These are phyloP conservation scores for Bathelium albidoporum DNA, from an alignment of 495 filamentous ascomycete species.

Conservation along the genomic window DNA sequence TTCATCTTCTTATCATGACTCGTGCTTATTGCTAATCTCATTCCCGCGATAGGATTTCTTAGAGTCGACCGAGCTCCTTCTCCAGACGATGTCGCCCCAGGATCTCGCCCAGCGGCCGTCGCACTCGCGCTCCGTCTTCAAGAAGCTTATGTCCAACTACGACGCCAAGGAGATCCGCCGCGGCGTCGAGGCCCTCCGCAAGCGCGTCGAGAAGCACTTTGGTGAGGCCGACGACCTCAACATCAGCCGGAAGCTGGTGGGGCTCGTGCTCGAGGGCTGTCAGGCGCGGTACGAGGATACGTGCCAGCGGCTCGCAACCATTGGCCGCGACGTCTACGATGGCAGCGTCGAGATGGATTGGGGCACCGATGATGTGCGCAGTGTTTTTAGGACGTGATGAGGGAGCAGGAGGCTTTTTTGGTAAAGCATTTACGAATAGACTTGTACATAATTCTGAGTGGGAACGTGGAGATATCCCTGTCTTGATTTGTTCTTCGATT, in stretches of 20 bases:
- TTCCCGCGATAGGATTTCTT: slow-evolving; percentile 57
- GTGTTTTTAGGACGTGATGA: background rate
- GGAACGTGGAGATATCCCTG: background rate
- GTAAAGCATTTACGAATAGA: background rate
- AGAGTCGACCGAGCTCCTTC: slow-evolving; percentile 67
- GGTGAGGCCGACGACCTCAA: slow-evolving; percentile 68
- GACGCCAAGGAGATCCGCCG: slow-evolving; percentile 74
- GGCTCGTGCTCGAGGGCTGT: slow-evolving; percentile 69
- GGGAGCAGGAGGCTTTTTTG: background rate
- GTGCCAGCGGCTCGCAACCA: slow-evolving; percentile 55
- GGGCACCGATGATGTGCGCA: background rate
- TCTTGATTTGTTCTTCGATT: background rate
- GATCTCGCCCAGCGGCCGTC: slow-evolving; percentile 60
- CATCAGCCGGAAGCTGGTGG: slow-evolving; percentile 59
- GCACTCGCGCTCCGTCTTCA: slow-evolving; percentile 68
- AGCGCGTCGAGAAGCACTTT: slow-evolving; percentile 94
- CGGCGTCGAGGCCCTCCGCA: slow-evolving; percentile 74
- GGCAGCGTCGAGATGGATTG: background rate
- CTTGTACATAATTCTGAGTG: background rate
- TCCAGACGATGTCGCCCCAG: slow-evolving; percentile 37
- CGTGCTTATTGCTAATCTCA: background rate
- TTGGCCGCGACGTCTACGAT: slow-evolving; percentile 50
- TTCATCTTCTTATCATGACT: background rate
- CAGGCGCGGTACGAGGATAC: slow-evolving; percentile 67
- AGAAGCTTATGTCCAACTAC: slow-evolving; percentile 70